A percentile compares a stretch with the other conserved stretches of the same genome.
These are phyloP conservation scores for Dipodascus albidus DNA, from an alignment of 805 yeast genomes.

Conservation along the genomic window DNA sequence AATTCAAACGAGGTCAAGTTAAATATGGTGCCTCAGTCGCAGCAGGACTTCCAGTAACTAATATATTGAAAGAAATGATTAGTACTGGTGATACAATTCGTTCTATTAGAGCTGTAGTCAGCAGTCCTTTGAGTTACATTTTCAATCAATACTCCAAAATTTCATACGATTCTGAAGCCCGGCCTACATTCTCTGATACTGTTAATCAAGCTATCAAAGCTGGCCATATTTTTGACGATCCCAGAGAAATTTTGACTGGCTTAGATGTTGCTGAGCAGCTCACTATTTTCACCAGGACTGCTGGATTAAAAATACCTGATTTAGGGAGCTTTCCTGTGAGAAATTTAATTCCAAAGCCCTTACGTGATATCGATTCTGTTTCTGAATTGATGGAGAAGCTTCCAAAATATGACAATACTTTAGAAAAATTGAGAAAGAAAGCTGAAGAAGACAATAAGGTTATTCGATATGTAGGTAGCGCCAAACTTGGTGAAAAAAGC, in stretches of 20 bases:
- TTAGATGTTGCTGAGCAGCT: slow-evolving; percentile 98
- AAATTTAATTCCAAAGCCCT: slow-evolving; percentile 78
- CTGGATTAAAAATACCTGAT: slow-evolving; percentile 69
- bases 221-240: slow-evolving; percentile 98
- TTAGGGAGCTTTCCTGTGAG: slow-evolving; percentile 92
- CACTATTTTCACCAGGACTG: slow-evolving; percentile 85
- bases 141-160: slow-evolving; percentile 75
- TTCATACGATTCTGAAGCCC: slow-evolving; percentile 36
- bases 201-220: slow-evolving; percentile 78
- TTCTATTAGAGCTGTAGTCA: slow-evolving; percentile 89
- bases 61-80: slow-evolving; percentile 77
- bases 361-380: slow-evolving; percentile 49
- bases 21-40: slow-evolving; percentile 99
- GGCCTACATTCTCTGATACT: slow-evolving; percentile 75
- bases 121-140: slow-evolving; percentile 91
- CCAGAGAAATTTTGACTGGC: slow-evolving; percentile 97
- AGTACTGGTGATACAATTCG: slow-evolving; percentile 88
- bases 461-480: slow-evolving; percentile 84
- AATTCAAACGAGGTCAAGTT: slow-evolving; percentile 51
- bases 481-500: slow-evolving; percentile 44
- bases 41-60: slow-evolving; percentile 92
- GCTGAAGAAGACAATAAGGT: slow-evolving; percentile 82
- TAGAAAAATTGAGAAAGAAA: slow-evolving; percentile 63
- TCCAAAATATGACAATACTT: slow-evolving; percentile 72
- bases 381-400: slow-evolving; percentile 70